Evolutionary conservation across 2,329 filamentous ascomycete species (phyloP), one percentile per base, ranked within the genome.

Genomic region (Talaromyces sp.): DNA sequence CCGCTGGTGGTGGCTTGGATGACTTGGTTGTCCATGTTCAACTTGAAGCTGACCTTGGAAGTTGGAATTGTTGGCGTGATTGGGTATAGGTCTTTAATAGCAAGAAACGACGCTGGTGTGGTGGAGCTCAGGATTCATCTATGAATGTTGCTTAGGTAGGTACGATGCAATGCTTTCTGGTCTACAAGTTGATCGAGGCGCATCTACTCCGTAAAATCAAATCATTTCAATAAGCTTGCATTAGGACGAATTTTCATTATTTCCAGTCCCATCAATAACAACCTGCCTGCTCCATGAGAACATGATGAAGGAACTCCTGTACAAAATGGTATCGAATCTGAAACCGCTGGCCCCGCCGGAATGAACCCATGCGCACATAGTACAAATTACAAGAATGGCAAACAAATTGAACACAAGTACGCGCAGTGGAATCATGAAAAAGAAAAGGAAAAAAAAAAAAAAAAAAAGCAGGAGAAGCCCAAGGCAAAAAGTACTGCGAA

Each of bases 241-340:
- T 61, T 61, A 60, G 54, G 45, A 46, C 49, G 44, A 51, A 52
- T 55, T 52, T 57, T 41, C 57, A 52, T 48, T 56, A 56, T 55
- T 52, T 47, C 52, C 58, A 52, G 16, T 49, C 19, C 50, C 42
- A 24, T 32, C 33, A 36, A 57, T 30, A 48, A 37, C 33, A 50
- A 36, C 41, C 37, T 55, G 32, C 41, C 48, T 52, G 46, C 49
- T 48, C 55, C 45, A 50, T 54, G 41, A 51, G 56, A 49, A 56
- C 46, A 58, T 35, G 56, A 54, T 40, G 62, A 63, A 16, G 17
- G 11, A 68, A 65, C 59, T 62, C 65, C 65, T 65, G 56, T 65
- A 64, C 63, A 67, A 62, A 67, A 69, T 72, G 68, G 69, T 70
- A 70, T 70, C 62, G 64, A 69, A 63, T 71, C 55, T 63, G 50